Base-by-base conservation (phyloP, 2,329 filamentous ascomycete genomes). In the Colletotrichum endophyticum region DNA sequence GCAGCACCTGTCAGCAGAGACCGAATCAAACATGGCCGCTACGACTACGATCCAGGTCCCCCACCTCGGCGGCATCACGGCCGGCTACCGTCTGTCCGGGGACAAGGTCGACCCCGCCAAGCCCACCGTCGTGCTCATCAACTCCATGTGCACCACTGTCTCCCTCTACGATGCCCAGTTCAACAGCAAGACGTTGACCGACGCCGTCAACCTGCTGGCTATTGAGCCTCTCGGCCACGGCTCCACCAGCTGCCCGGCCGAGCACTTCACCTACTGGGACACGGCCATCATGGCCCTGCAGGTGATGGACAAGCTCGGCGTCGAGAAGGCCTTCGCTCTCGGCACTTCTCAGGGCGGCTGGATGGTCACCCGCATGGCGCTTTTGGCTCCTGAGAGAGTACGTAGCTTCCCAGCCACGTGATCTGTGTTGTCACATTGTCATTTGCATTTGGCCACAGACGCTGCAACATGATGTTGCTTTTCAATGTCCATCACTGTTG, bases 231-330 rank as follows among this genome's bases (percentile, higher is more conserved):
- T 91, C 0, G 89, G 89, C 72, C 89, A 91, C 78, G 89, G 89
- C 77, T 82, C 85, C 19, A 90, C 89, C 2, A 83, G 81, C 72
- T 84, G 80, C 72, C 70, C 81, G n/a, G 79, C 80, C 0, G 88
- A 89, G 79, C 87, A 89, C 75, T 91, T 89, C 79, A 91, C 88
- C 3, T 90, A 90, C 83, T 91, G 89, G 89, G 89, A 91, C 80
- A 83, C 88, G 5, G 89, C 89, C 61, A 82, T 86, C 75, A 88
- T 92, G 88, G 87, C 87, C 13, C 82, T 91, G 11, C 90, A 92
- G 82, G 89, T 90, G 2, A 84, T 92, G 85, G 87, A 91, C 53
- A 85, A 85, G 7, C 84, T 91, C 5, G 84, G 85, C 3, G 84
- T 91, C 30, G 68, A 84, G 22, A 87, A 87, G 83, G 88, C 87